Evolutionary conservation across 2,329 filamentous ascomycete species (phyloP).

Genomic region (Arthroderma sp.): DNA sequence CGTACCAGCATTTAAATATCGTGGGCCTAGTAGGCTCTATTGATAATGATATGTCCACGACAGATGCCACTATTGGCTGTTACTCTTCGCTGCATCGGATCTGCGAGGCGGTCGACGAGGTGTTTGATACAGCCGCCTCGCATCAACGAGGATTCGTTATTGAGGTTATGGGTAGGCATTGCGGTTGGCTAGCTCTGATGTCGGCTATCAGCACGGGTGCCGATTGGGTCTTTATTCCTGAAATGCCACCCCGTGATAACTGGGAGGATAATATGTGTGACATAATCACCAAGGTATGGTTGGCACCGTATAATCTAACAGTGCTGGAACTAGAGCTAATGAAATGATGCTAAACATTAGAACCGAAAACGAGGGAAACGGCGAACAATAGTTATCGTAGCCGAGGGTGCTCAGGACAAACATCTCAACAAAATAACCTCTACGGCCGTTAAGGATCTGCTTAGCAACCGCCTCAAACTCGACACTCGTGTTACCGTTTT

Average conservation of each 20-base stretch:
- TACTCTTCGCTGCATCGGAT: conserved; percentile 89
- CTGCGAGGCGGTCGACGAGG: conserved; percentile 91
- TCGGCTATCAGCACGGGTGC: conserved; percentile 88
- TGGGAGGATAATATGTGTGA: conserved; percentile 83
- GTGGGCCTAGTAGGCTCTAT: conserved; percentile 94
- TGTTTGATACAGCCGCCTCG: conserved; percentile 82
- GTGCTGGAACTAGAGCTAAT: conserved; percentile 8
- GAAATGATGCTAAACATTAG: conserved; percentile 33
- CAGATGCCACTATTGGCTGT: conserved; percentile 92
- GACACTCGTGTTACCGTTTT: conserved; percentile 92
- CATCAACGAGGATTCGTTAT: conserved; percentile 95
- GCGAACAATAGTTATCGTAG: conserved; percentile 95
- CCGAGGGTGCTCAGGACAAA: conserved; percentile 81
- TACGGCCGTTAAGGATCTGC: conserved; percentile 68
- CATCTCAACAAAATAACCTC: conserved; percentile 74
- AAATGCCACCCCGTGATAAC: conserved; percentile 73
- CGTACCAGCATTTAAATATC: conserved; percentile 82
- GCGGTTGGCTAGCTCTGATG: conserved; percentile 94
- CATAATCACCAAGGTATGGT: conserved; percentile 55
- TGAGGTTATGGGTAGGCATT: conserved; percentile 97
- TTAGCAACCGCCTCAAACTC: conserved; percentile 66
- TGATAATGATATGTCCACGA: conserved; percentile 95
- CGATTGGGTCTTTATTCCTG: conserved; percentile 93
- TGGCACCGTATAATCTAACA: neutral
- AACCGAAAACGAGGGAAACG: conserved; percentile 83